Base-by-base conservation (phyloP, 2,329 filamentous ascomycete species). In the Pseudocercospora cruenta region DNA sequence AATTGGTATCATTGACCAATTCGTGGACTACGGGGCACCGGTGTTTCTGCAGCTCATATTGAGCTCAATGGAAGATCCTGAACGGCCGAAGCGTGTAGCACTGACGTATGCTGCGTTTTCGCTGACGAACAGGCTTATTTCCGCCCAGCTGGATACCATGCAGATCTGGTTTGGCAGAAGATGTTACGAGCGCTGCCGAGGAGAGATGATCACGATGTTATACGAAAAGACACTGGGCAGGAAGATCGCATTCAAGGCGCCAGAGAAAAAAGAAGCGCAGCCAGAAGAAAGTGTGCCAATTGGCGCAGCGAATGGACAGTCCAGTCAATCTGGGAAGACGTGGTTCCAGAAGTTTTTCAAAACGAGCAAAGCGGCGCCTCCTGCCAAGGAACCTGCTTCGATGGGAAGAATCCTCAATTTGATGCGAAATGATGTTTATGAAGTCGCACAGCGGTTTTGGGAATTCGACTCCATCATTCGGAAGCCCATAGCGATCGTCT, bases 371-470 rank as follows among this genome's bases (percentile, higher is more conserved):
- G 58, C 75, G 68, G 36, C 68, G 74, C 53, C 77, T 77, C 63
- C 67, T 66, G 26, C 73, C 10, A 84, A 85, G 63, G 81, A 86
- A 63, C 86, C 90, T 1, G 92, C 93, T 0, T 93, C 91, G 0
- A 94, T 94, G 79, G 93, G 93, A 7, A 96, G 96, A 75, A 95
- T 97, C 60, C 85, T 97, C 67, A 97, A 96, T 72, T 80, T 97
- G 1, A 91, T 96, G 83, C 89, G 92, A 43, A 84, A 84, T 65
- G 92, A 95, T 76, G 91, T 91, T 0, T 95, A 94, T 74, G 91
- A 94, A 75, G 87, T 94, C 45, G 87, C 92, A 2, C 92, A 94
- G 73, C 78, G 82, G 51, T 95, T 97, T 72, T 97, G 93, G 93
- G 93, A 97, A 67, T 91, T 95, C 60, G 86, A 91, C 1, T 83